phyloP scores from a whole-genome alignment of 768 basidiomycete genomes.

The Lactarius deliciosus region DNA sequence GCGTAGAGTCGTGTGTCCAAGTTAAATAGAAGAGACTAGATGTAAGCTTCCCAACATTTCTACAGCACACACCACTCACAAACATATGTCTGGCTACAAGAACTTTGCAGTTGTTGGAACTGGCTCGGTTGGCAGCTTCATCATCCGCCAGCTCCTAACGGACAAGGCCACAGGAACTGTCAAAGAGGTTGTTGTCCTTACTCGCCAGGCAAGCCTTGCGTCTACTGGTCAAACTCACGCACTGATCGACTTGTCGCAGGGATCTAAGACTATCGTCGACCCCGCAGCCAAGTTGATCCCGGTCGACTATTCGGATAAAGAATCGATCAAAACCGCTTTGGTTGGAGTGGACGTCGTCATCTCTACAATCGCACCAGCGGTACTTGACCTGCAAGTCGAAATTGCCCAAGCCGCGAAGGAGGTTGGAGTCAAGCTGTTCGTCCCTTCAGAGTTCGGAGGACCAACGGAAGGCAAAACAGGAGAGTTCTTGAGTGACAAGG shows the following conservation, averaged over 20 bases:
- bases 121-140: slow-evolving; percentile 21
- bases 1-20: no score
- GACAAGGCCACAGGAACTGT: slow-evolving; percentile 18
- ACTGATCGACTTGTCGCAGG: neutral
- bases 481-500: slow-evolving; percentile 8
- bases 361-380: slow-evolving; percentile 10
- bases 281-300: slow-evolving; percentile 11
- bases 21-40: neutral
- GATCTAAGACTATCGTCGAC: neutral
- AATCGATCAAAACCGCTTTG: slow-evolving; percentile 15
- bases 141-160: slow-evolving; percentile 26
- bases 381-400: slow-evolving; percentile 22
- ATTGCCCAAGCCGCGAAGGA: slow-evolving; percentile 30
- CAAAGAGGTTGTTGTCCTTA: slow-evolving; percentile 21
- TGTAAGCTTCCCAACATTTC: neutral
- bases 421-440: slow-evolving; percentile 35
- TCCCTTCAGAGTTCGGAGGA: slow-evolving; percentile 35
- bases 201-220: slow-evolving; percentile 13
- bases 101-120: slow-evolving; percentile 25
- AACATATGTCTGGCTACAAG: slow-evolving; percentile 21
- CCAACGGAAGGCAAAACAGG: slow-evolving; percentile 18
- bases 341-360: slow-evolving; percentile 20
- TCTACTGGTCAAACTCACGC: neutral
- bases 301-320: slow-evolving; percentile 17
- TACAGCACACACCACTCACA: neutral